Evolutionary conservation across 2,329 filamentous ascomycete species (phyloP), one percentile per base, ranked within the genome.

Genomic region (Fusarium paranaense): DNA sequence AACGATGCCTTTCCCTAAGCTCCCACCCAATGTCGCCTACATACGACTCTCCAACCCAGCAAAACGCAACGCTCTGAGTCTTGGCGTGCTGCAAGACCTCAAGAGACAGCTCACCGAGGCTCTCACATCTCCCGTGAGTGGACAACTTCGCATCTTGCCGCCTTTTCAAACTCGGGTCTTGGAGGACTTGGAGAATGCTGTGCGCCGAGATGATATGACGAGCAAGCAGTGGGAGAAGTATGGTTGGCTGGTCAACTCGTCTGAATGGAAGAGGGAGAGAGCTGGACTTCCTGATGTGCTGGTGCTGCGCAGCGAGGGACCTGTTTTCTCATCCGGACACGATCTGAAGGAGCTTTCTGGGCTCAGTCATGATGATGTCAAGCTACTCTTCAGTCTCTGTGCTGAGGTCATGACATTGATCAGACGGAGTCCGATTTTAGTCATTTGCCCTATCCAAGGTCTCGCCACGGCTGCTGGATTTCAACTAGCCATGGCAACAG

Each of bases 401-500:
- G 66, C 69, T 0, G 72, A 78, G 14, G 75, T 78, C 5, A 78
- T 78, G 72, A 30, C 25, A 1, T 32, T 76, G 47, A 78, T 78
- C 4, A 61, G 72, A 6, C 66, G 67, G n/a, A 78, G 77, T 20
- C 77, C 77, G 22, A 70, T 66, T 0, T 62, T 72, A 0, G 64
- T 78, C 5, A 71, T 78, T 9, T 78, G 77, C 18, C 77, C 77
- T 0, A 72, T 78, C 3, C 77, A 78, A 9, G 74, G 77, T 3
- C 69, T 78, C 9, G 77, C 77, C 7, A 77, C 77, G 0, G 77
- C 77, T 2, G 77, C 77, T 0, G 77, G 77, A 4, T 77, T 78
- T 6, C 77, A 78, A 42, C 72, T 78, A 0, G 77, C 75, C 10
- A 75, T 78, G 72, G 67, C 69, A 1, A 59, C 75, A 2, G 77